These are phyloP conservation scores for Trichoderma sp. DNA, from an alignment of 2,329 filamentous ascomycete species.

Conservation along the genomic window DNA sequence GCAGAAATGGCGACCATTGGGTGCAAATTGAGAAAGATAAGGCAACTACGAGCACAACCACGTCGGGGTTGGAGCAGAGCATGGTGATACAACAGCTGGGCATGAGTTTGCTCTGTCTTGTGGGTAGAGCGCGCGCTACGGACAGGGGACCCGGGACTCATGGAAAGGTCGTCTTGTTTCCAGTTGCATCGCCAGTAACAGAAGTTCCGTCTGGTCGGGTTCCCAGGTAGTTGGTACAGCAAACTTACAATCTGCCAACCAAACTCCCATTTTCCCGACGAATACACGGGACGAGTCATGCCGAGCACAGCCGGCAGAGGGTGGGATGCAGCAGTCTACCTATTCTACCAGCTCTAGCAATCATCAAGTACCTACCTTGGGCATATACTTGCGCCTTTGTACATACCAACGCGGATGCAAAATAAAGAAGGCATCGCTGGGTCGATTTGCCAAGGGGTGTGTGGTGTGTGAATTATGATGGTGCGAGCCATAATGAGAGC, in stretches of 20 bases:
- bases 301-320: neutral
- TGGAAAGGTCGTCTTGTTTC: neutral
- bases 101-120: neutral
- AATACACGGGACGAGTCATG: neutral
- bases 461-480: constrained; percentile 4
- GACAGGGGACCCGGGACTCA: neutral
- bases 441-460: neutral
- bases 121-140: neutral
- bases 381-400: neutral
- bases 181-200: neutral
- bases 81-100: neutral
- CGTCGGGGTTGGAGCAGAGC: neutral
- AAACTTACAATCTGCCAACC: neutral
- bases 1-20: neutral
- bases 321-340: neutral
- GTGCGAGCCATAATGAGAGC: constrained; percentile 2
- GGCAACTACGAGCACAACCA: neutral
- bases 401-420: neutral
- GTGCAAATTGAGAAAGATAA: neutral
- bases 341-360: neutral
- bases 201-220: neutral
- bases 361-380: neutral
- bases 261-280: neutral
- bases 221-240: neutral
- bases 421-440: neutral